Base-by-base conservation (phyloP, 345 rosid genomes). In the Schrenkiella parvula region DNA sequence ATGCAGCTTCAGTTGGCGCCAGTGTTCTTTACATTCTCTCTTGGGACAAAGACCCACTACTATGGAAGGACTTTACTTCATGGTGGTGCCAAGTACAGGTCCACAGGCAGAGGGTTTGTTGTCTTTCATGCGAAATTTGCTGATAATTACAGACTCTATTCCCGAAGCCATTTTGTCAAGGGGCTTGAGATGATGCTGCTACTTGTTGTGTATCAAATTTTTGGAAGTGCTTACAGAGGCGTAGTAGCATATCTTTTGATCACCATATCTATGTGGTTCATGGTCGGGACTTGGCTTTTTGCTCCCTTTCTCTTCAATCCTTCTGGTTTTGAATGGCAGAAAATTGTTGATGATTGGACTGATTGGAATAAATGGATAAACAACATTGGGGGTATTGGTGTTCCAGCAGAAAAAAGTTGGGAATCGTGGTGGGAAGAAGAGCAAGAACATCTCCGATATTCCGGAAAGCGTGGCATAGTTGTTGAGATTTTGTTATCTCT, bases 341-440 rank as follows among this genome's bases (percentile, higher is more conserved):
- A 95, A 71, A 95, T 95, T 66, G 90, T 95, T 67, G 99, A 95
- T 78, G 99, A 95, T 79, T 95, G 99, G 99, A 88, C 98, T 71
- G 99, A 95, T 73, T 95, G 99, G 99, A 92, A 95, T 77, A 95
- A 95, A 79, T 95, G 99, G 99, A 87, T 92, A 60, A 84, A 83
- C 62, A 95, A 92, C 79, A 74, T 83, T 29, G 99, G 99, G 8
- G 99, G 99, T 55, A 92, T 95, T 19, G 99, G 99, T 76, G 99
- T 95, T 15, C 92, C 92, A 1, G 86, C 99, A 29, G 98, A 88
- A 71, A 95, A 95, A 73, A 92, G 99, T 77, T 95, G 99, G 99
- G 99, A 95, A 74, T 95, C 99, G 1, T 95, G 99, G 99, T 95
- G 99, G 99, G 99, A 95, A 62, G 96, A 95, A 78, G 99, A 95